Conservation (phyloP, 2,329 filamentous ascomycete genomes). For the Fusarium sp. region DNA sequence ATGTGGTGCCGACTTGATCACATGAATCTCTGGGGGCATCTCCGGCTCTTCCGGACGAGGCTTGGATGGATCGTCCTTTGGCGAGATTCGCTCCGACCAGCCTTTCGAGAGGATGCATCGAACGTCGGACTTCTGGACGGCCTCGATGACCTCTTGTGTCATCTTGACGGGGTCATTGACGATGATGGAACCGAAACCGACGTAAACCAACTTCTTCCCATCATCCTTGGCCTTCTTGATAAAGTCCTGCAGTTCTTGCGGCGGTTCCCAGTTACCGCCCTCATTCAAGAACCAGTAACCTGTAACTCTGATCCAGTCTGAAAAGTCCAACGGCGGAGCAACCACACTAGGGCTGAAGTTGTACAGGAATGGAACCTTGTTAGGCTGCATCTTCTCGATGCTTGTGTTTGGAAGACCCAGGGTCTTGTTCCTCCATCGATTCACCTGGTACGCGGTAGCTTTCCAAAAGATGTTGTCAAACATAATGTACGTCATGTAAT, state of each 20-base stretch:
- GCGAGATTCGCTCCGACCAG: conserved; percentile 84
- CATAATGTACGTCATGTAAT: conserved; percentile 93
- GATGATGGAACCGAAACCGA: conserved; percentile 96
- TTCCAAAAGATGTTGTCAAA: conserved; percentile 99
- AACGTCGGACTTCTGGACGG: conserved; percentile 89
- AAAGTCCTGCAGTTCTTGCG: conserved; percentile 79
- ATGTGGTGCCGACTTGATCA: conserved; percentile 91
- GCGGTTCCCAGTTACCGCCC: conserved; percentile 73
- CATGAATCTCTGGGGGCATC: conserved; percentile 81
- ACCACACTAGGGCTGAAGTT: conserved; percentile 96
- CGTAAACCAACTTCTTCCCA: conserved; percentile 91
- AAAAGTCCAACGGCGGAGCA: conserved; percentile 92
- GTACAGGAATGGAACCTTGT: conserved; percentile 98
- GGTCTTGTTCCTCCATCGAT: conserved; percentile 87
- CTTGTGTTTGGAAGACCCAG: conserved; percentile 83
- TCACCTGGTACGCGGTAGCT: conserved; percentile 89
- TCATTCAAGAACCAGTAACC: conserved; percentile 99
- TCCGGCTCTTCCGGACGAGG: conserved; percentile 71
- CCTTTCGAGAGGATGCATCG: conserved; percentile 95
- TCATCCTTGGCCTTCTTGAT: conserved; percentile 85
- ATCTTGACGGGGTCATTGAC: conserved; percentile 89
- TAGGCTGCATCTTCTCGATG: conserved; percentile 90
- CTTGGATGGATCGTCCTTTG: conserved; percentile 56
- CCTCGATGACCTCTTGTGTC: conserved; percentile 92
- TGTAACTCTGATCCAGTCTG: conserved; percentile 96